phyloP scores from a whole-genome alignment of 1,284 basidiomycete species.

The Sphagnurus paluster region DNA sequence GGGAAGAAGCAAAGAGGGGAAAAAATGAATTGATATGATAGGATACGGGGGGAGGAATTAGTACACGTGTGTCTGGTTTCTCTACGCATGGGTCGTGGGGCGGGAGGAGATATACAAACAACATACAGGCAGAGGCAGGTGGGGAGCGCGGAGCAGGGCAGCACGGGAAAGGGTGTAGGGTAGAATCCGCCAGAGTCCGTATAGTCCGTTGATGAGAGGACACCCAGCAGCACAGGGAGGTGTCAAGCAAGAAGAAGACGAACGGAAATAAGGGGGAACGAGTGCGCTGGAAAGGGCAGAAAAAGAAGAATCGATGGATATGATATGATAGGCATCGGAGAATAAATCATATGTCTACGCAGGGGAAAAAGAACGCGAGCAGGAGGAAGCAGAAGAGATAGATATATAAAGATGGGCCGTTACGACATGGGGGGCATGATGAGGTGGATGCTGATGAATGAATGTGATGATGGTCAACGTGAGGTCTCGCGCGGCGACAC shows the following conservation, averaged over 20 bases:
- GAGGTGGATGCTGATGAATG: too few species aligned
- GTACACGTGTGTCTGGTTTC: conserved; percentile 19
- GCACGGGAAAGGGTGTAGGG: conserved; percentile 1
- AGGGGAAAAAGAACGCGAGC: not conserved
- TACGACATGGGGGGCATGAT: conserved; percentile 13
- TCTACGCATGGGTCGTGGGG: conserved; percentile 11
- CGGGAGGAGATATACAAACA: conserved; percentile 12
- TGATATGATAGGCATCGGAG: not conserved
- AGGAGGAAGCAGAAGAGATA: conserved; percentile 10
- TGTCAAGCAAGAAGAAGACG: not conserved
- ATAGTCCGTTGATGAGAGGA: conserved; percentile 4
- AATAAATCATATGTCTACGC: conserved; percentile 19
- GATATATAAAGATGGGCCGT: conserved; percentile 11
- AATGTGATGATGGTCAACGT: not conserved
- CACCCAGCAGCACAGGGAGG: not conserved
- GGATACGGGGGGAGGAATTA: conserved; percentile 9
- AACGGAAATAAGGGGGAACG: conserved; percentile 4
- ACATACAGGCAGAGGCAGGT: conserved; percentile 3
- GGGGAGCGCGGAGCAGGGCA: conserved; percentile 3
- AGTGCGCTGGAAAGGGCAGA: conserved; percentile 1
- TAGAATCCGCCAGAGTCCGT: conserved; percentile 14
- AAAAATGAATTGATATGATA: not conserved
- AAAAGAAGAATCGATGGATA: not conserved
- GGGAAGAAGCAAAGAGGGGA: not conserved
- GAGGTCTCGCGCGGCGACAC: not conserved